Evolutionary conservation across 75 land plant genomes (phyloP).

Genomic region (Ceratopteris richardii): DNA sequence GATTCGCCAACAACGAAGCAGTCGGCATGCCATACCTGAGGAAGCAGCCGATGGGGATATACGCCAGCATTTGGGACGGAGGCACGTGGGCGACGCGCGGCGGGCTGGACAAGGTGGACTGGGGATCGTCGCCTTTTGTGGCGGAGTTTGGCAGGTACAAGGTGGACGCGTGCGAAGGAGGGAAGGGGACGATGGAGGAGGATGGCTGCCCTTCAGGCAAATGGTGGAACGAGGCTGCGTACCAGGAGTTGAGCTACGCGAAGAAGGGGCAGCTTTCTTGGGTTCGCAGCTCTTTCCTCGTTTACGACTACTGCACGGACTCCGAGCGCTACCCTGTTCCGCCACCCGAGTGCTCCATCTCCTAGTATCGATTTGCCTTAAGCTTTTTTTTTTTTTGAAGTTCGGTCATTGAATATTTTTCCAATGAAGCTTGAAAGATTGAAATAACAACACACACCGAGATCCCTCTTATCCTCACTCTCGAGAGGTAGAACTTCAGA

Average conservation of each 20-base stretch:
- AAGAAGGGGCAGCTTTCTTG: not conserved
- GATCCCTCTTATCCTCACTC: too few species aligned
- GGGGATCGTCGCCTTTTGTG: conserved; percentile 39
- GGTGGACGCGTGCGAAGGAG: conserved; percentile 14
- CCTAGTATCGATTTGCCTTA: too few species aligned
- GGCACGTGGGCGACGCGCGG: conserved; percentile 37
- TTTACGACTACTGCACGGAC: not conserved
- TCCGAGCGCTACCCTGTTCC: too few species aligned
- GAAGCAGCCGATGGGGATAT: conserved; percentile 36
- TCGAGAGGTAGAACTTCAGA: too few species aligned
- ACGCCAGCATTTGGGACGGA: conserved; percentile 41
- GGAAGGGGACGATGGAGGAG: too few species aligned
- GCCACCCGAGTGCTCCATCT: too few species aligned
- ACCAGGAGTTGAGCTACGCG: not conserved
- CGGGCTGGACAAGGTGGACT: conserved; percentile 32
- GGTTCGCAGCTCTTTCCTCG: not conserved
- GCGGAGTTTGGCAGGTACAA: conserved; percentile 28
- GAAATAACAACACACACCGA: too few species aligned
- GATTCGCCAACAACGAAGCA: conserved; percentile 30
- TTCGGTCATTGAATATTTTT: too few species aligned
- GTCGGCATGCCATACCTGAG: conserved; percentile 32
- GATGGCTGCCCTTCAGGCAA: not conserved
- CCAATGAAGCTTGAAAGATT: too few species aligned
- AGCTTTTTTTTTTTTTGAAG: too few species aligned
- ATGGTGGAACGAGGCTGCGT: not conserved